A percentile compares a stretch with the other conserved stretches of the same genome.
Conservation (phyloP, 345 rosid genomes). For the Eucalyptus melliodora region DNA sequence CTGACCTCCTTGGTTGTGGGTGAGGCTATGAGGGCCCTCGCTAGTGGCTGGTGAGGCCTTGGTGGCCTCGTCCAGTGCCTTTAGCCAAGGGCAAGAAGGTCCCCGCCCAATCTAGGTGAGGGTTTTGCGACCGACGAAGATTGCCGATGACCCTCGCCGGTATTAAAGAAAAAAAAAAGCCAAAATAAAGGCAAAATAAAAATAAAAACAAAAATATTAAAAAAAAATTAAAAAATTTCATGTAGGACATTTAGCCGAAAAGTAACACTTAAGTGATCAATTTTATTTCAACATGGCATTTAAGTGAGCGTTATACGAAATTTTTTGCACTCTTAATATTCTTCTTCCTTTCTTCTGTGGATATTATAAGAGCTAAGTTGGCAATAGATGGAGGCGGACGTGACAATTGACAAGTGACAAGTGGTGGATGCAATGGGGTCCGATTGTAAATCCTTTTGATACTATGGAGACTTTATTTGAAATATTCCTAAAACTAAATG, state of each 20-base stretch:
- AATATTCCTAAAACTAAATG: not conserved
- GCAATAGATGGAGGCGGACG: not conserved
- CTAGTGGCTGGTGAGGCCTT: too few species aligned
- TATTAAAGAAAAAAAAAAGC: too few species aligned
- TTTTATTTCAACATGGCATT: too few species aligned
- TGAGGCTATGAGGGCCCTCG: too few species aligned
- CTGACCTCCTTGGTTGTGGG: fast-evolving
- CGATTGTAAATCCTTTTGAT: not conserved
- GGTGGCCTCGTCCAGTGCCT: too few species aligned
- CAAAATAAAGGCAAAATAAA: too few species aligned
- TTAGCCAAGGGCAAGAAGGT: too few species aligned
- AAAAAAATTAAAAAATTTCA: fast-evolving
- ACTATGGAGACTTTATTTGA: not conserved
- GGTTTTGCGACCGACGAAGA: fast-evolving
- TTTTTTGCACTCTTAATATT: too few species aligned
- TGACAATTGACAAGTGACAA: not conserved
- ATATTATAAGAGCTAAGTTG: not conserved
- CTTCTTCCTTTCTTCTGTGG: not conserved
- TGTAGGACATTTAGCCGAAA: too few species aligned
- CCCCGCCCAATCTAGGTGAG: fast-evolving
- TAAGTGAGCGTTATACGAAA: fast-evolving
- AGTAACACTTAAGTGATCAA: too few species aligned
- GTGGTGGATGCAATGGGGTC: not conserved
- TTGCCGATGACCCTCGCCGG: fast-evolving
- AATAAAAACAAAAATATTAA: too few species aligned